A percentile compares a stretch with the other conserved stretches of the same genome.
Evolutionary conservation across 768 basidiomycete genomes (phyloP).

Genomic region (Daedalea quercina): DNA sequence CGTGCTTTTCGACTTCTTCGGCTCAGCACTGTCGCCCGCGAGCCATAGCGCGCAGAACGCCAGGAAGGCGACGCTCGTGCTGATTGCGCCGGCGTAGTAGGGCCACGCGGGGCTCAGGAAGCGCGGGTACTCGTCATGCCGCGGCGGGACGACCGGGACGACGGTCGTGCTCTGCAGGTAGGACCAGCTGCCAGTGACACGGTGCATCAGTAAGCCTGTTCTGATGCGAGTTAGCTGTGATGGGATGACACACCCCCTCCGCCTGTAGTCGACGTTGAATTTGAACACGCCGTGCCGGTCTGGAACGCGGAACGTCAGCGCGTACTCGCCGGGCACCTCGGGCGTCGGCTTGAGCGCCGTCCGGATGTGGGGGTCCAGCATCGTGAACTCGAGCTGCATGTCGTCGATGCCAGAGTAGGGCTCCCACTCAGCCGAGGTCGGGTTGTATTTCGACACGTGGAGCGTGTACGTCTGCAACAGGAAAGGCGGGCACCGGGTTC

Average conservation of each 20-base stretch:
- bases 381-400: conserved; percentile 92
- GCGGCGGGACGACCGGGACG: conserved; percentile 85
- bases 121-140: conserved; percentile 92
- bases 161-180: conserved; percentile 66
- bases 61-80: conserved; percentile 80
- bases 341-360: conserved; percentile 59
- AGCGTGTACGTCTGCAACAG: conserved; percentile 64
- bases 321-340: conserved; percentile 60
- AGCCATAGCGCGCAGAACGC: conserved; percentile 86
- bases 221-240: background rate
- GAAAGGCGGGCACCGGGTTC: conserved; percentile 1
- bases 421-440: conserved; percentile 52
- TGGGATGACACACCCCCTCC: conserved; percentile 61
- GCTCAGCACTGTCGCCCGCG: conserved; percentile 68
- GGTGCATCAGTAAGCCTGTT: background rate
- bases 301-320: conserved; percentile 81
- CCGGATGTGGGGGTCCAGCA: conserved; percentile 96
- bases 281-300: conserved; percentile 99
- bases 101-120: conserved; percentile 97
- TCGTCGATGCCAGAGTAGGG: conserved; percentile 70
- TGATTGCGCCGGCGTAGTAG: conserved; percentile 88
- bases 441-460: conserved; percentile 63
- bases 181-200: conserved; percentile 46
- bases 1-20: conserved; percentile 37
- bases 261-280: conserved; percentile 85